Evolutionary conservation across 2,329 filamentous ascomycete species (phyloP).

Genomic region (Colletotrichum simmondsii): DNA sequence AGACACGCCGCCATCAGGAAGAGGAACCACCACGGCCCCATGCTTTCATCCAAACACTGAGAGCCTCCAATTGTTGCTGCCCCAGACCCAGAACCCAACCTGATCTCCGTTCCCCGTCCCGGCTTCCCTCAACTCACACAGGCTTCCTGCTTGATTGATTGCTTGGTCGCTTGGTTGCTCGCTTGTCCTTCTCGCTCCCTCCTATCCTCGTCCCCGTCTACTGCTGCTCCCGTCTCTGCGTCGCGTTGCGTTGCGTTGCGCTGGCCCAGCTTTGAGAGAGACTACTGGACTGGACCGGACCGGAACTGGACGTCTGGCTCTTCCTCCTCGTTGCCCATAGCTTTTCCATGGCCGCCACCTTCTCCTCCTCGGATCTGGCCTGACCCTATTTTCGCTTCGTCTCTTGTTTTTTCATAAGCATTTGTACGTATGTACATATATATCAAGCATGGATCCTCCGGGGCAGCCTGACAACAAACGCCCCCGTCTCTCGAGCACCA

Average conservation of each 20-base stretch:
- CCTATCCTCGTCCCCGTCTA: conserved; percentile 21
- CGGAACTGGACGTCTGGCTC: conserved; percentile 13
- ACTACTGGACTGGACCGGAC: conserved; percentile 8
- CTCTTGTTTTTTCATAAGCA: conserved; percentile 35
- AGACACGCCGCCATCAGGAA: conserved; percentile 5
- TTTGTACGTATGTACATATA: conserved; percentile 52
- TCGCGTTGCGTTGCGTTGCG: conserved; percentile 20
- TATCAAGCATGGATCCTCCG: conserved; percentile 69
- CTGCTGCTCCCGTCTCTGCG: conserved; percentile 20
- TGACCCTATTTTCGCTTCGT: conserved; percentile 37
- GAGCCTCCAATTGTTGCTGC: conserved; percentile 18
- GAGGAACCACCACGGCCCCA: conserved; percentile 18
- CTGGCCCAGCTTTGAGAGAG: conserved; percentile 13
- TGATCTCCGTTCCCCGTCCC: conserved; percentile 16
- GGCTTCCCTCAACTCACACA: conserved; percentile 27
- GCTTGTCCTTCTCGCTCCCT: conserved; percentile 11
- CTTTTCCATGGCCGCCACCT: conserved; percentile 46
- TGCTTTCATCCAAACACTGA: conserved; percentile 33
- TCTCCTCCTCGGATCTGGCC: conserved; percentile 34
- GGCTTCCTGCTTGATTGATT: conserved; percentile 21
- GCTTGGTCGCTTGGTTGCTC: conserved; percentile 14
- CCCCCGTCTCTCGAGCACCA: conserved; percentile 60
- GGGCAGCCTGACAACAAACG: conserved; percentile 69
- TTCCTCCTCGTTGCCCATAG: conserved; percentile 41
- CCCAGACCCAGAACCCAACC: not conserved